These are phyloP conservation scores for Ascodesmis nigricans DNA, from an alignment of 495 filamentous ascomycete genomes.

Conservation along the genomic window DNA sequence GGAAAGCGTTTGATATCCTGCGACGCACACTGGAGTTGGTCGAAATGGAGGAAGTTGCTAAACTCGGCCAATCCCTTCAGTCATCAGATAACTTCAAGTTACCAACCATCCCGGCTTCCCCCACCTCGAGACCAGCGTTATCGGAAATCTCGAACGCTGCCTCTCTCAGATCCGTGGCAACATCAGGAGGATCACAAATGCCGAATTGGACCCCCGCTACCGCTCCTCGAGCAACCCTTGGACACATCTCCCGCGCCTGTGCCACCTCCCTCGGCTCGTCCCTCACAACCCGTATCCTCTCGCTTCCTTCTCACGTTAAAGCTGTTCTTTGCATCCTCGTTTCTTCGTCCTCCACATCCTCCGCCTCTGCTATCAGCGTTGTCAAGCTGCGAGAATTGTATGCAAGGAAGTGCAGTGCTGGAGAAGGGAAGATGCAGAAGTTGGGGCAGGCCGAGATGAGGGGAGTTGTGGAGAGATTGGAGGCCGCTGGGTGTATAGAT, in stretches of 20 bases:
- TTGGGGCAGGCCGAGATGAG: slow-evolving; percentile 76
- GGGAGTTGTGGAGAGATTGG: slow-evolving; percentile 74
- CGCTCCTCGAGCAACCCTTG: slow-evolving; percentile 76
- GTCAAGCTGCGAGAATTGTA: slow-evolving; percentile 71
- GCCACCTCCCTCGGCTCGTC: slow-evolving; percentile 70
- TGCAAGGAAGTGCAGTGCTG: slow-evolving; percentile 51
- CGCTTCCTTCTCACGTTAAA: slow-evolving; percentile 88
- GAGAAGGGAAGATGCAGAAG: slow-evolving; percentile 56
- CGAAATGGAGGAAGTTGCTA: slow-evolving; percentile 57
- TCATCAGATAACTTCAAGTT: slow-evolving; percentile 7
- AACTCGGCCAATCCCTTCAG: slow-evolving; percentile 31
- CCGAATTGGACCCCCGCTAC: slow-evolving; percentile 37
- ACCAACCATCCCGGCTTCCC: slow-evolving; percentile 5
- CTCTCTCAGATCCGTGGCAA: slow-evolving; percentile 18
- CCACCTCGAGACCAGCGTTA: slow-evolving; percentile 34
- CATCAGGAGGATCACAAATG: slow-evolving; percentile 33
- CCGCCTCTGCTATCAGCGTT: slow-evolving; percentile 51
- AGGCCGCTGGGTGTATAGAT: slow-evolving; percentile 53
- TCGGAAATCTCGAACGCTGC: slow-evolving; percentile 27
- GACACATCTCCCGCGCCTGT: slow-evolving; percentile 74
- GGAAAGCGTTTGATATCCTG: slow-evolving; percentile 87
- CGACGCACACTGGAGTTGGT: slow-evolving; percentile 74
- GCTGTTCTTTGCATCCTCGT: slow-evolving; percentile 74
- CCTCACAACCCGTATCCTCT: slow-evolving; percentile 55
- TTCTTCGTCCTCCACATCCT: slow-evolving; percentile 38